Evolutionary conservation across 2,329 filamentous ascomycete species (phyloP).

Genomic region (Penicillium concentricum): DNA sequence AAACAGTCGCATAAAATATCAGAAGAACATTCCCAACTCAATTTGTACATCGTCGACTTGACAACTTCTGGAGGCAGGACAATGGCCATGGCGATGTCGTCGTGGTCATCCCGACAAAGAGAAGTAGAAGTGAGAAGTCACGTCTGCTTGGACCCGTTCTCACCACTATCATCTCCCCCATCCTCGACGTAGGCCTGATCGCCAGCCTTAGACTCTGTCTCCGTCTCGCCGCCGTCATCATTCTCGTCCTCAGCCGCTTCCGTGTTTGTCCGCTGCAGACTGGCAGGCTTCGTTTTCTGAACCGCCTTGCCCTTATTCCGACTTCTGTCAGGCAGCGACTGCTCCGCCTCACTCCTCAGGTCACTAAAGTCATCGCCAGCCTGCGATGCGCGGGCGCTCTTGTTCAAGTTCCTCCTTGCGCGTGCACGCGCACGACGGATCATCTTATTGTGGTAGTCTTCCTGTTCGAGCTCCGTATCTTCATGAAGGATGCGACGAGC

Average conservation of each 20-base stretch:
- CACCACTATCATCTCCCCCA: conserved; percentile 2
- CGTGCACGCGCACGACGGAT: conserved; percentile 27
- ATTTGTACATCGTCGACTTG: background rate
- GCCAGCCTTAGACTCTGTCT: conserved; percentile 16
- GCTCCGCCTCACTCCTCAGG: conserved; percentile 25
- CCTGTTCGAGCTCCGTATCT: conserved; percentile 33
- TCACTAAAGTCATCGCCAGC: conserved; percentile 28
- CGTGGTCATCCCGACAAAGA: background rate
- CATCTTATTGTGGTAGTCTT: conserved; percentile 36
- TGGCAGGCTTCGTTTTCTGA: conserved; percentile 8
- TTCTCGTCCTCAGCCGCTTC: conserved; percentile 1
- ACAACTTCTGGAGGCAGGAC: background rate
- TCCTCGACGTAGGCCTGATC: conserved; percentile 16
- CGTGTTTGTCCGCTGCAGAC: background rate
- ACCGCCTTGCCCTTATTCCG: conserved; percentile 25
- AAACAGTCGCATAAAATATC: background rate
- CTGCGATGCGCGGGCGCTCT: conserved; percentile 12
- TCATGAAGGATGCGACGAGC: conserved; percentile 43
- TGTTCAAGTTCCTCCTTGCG: conserved; percentile 7
- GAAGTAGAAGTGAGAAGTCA: background rate
- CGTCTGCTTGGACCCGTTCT: background rate
- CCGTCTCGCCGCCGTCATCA: conserved; percentile 15
- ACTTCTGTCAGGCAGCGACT: conserved; percentile 7
- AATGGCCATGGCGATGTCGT: background rate
- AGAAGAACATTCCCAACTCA: background rate